Evolutionary conservation across 1,284 basidiomycete species (phyloP).

Genomic region (Neonothopanus nambi): DNA sequence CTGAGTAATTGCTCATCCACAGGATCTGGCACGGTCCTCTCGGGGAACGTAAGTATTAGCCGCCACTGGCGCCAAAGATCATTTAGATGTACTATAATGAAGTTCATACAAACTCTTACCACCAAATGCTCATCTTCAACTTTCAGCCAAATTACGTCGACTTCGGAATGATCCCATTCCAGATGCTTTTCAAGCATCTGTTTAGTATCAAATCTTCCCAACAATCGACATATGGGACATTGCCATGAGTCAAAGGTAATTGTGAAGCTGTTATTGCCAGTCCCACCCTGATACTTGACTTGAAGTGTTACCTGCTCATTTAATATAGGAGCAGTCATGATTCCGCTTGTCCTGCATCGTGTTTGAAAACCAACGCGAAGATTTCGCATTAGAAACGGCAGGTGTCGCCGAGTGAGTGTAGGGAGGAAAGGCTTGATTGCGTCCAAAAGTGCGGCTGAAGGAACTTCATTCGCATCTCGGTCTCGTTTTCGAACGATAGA

Average conservation of each 20-base stretch:
- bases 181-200: constrained; percentile 57
- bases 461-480: neutral
- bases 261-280: constrained; percentile 3
- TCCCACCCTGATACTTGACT: neutral
- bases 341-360: neutral
- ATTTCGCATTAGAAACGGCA: constrained; percentile 14
- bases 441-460: constrained; percentile 1
- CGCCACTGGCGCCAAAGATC: constrained; percentile 4
- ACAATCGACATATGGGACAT: constrained; percentile 64
- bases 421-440: constrained; percentile 9
- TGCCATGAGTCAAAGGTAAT: constrained; percentile 34
- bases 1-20: neutral
- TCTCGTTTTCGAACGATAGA: too few relatives aligned
- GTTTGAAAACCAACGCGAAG: constrained; percentile 12
- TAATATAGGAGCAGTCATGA: neutral
- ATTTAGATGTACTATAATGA: constrained; percentile 12
- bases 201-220: constrained; percentile 46
- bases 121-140: constrained; percentile 24
- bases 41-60: constrained; percentile 8
- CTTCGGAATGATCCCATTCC: constrained; percentile 51
- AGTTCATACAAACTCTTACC: neutral
- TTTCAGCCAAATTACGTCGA: constrained; percentile 42
- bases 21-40: neutral
- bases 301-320: neutral
- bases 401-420: neutral